These are phyloP conservation scores for Nelumbo lutea DNA, from an alignment of 164 flowering plant species.

Conservation along the genomic window DNA sequence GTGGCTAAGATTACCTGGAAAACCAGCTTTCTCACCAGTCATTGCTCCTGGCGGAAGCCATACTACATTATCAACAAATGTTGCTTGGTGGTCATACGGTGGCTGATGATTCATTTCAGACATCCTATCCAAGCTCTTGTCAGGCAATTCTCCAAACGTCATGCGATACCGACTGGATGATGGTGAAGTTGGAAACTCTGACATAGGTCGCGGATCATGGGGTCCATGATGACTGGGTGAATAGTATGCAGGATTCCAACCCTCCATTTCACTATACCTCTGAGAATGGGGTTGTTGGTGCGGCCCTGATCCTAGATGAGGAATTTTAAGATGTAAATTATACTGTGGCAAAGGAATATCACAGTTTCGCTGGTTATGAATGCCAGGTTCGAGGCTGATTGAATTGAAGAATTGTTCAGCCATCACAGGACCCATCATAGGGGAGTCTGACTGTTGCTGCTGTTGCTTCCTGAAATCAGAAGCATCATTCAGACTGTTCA, in stretches of 20 bases:
- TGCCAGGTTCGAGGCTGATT: conserved; percentile 39
- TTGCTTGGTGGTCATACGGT: conserved; percentile 41
- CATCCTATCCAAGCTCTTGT: conserved; percentile 42
- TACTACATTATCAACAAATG: conserved; percentile 49
- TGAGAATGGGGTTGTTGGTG: conserved; percentile 41
- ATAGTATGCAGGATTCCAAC: conserved; percentile 90
- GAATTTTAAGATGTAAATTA: conserved; percentile 50
- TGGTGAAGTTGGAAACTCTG: conserved; percentile 72
- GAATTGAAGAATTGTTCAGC: conserved; percentile 55
- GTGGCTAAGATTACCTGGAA: conserved; percentile 63
- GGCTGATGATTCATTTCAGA: conserved; percentile 48
- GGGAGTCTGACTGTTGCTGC: conserved; percentile 40
- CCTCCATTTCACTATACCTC: conserved; percentile 68
- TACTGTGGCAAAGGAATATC: conserved; percentile 46
- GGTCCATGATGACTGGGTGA: conserved; percentile 74
- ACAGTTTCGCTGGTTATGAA: conserved; percentile 44
- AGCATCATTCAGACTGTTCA: conserved; percentile 69
- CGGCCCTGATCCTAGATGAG: conserved; percentile 49
- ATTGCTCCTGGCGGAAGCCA: conserved; percentile 56
- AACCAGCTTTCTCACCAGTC: conserved; percentile 48
- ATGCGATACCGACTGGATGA: conserved; percentile 51
- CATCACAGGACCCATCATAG: conserved; percentile 22
- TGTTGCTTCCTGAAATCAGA: conserved; percentile 49
- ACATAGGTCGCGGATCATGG: conserved; percentile 45
- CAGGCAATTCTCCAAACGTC: conserved; percentile 49